A percentile compares a stretch with the other conserved stretches of the same genome.
Evolutionary conservation across 305 asterid species (phyloP).

Genomic region (Striga hermonthica): DNA sequence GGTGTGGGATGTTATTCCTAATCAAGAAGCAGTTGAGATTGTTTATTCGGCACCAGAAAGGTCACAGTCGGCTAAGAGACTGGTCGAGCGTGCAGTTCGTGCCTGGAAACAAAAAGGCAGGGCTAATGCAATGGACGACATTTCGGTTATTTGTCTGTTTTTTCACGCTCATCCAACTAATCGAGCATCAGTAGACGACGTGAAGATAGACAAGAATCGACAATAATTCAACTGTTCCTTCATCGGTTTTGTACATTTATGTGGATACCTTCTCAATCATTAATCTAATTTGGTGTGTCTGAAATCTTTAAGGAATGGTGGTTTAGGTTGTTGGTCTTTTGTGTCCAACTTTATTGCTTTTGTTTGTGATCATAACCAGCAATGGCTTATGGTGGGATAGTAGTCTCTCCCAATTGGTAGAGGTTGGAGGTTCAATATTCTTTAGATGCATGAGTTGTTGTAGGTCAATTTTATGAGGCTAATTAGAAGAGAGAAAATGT

Average conservation of each 20-base stretch:
- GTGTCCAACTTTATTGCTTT: too few species aligned
- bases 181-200: neutral
- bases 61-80: slow-evolving; percentile 57
- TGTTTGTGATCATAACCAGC: too few species aligned
- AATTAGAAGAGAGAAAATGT: too few species aligned
- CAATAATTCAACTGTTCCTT: neutral
- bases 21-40: slow-evolving; percentile 74
- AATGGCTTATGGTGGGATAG: too few species aligned
- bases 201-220: slow-evolving; percentile 20
- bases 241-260: slow-evolving; percentile 5
- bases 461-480: too few species aligned
- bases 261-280: neutral
- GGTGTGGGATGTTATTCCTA: slow-evolving; percentile 88
- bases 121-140: slow-evolving; percentile 65
- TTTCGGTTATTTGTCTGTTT: slow-evolving; percentile 71
- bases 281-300: too few species aligned
- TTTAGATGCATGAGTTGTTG: too few species aligned
- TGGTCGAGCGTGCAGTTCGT: slow-evolving; percentile 53
- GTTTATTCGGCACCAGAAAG: slow-evolving; percentile 49
- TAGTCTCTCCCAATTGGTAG: too few species aligned
- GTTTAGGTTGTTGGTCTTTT: too few species aligned
- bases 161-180: slow-evolving; percentile 36
- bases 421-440: too few species aligned
- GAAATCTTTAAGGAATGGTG: too few species aligned
- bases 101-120: slow-evolving; percentile 70